These are phyloP conservation scores for Kwoniella botswanensis DNA, from an alignment of 768 basidiomycete genomes.

Conservation along the genomic window DNA sequence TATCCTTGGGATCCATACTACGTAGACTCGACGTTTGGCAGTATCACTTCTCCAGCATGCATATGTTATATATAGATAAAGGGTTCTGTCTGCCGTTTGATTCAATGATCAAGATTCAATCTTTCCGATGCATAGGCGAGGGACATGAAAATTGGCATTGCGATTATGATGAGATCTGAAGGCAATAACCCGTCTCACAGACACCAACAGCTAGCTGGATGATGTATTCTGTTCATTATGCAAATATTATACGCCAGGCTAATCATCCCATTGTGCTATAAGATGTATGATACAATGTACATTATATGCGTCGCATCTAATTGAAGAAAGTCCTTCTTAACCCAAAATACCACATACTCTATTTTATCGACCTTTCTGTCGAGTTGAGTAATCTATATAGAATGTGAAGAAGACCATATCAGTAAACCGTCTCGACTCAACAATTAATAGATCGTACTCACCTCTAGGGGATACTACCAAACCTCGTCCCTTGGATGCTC, in stretches of 20 bases:
- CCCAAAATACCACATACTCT: background rate
- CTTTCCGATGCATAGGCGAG: too few relatives aligned
- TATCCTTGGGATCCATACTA: background rate
- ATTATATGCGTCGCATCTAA: background rate
- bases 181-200: too few relatives aligned
- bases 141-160: too few relatives aligned
- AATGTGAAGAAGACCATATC: background rate
- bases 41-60: constrained; percentile 1
- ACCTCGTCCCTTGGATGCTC: constrained; percentile 97
- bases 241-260: too few relatives aligned
- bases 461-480: constrained; percentile 96
- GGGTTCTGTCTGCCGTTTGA: too few relatives aligned
- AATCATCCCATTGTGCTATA: too few relatives aligned
- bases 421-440: background rate
- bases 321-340: background rate
- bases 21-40: background rate
- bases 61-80: background rate
- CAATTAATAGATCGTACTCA: constrained; percentile 54
- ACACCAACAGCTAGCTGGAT: too few relatives aligned
- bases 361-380: constrained; percentile 70
- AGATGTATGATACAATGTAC: too few relatives aligned
- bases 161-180: too few relatives aligned
- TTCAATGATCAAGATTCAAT: too few relatives aligned
- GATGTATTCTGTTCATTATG: too few relatives aligned
- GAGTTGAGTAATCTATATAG: constrained; percentile 74